Evolutionary conservation across 495 filamentous ascomycete genomes (phyloP).

Genomic region (Lasiosphaeria ovina): DNA sequence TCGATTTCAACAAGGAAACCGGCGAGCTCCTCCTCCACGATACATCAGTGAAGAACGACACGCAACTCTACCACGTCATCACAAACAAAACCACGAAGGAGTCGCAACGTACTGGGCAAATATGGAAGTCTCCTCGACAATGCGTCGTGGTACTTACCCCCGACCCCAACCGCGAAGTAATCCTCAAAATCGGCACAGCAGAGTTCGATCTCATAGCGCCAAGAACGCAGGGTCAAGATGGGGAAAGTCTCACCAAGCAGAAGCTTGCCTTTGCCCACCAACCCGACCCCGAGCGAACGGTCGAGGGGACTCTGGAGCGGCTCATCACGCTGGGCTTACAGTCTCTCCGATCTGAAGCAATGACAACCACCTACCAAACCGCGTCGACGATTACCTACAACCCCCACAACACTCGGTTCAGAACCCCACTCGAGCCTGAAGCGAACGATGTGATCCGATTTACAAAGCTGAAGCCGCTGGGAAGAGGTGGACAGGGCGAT

Average conservation of each 20-base stretch:
- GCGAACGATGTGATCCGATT: slow-evolving; percentile 13
- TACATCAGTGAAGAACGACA: slow-evolving; percentile 17
- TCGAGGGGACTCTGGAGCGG: slow-evolving; percentile 15
- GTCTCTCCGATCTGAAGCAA: slow-evolving; percentile 6
- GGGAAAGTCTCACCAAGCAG: slow-evolving; percentile 9
- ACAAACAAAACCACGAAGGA: not conserved
- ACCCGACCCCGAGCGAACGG: slow-evolving; percentile 15
- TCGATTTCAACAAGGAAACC: slow-evolving; percentile 18
- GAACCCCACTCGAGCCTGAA: slow-evolving; percentile 17
- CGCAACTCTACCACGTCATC: slow-evolving; percentile 9
- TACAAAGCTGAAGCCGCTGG: slow-evolving; percentile 15
- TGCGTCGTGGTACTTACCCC: slow-evolving; percentile 19
- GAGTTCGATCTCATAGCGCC: slow-evolving; percentile 13
- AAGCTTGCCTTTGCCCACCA: slow-evolving; percentile 12
- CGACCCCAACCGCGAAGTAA: slow-evolving; percentile 12
- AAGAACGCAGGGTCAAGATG: slow-evolving; percentile 10
- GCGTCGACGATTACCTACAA: slow-evolving; percentile 14
- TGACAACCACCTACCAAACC: slow-evolving; percentile 11
- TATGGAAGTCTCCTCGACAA: slow-evolving; percentile 19
- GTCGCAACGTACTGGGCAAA: slow-evolving; percentile 1
- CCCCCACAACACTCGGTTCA: slow-evolving; percentile 16
- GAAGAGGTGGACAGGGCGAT: slow-evolving; percentile 16
- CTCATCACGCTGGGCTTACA: slow-evolving; percentile 17
- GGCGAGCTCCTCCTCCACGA: slow-evolving; percentile 19
- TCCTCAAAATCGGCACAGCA: slow-evolving; percentile 14